Evolutionary conservation across 73 alveolate genomes (phyloP).

Genomic region (Durusdinium trenchii): DNA sequence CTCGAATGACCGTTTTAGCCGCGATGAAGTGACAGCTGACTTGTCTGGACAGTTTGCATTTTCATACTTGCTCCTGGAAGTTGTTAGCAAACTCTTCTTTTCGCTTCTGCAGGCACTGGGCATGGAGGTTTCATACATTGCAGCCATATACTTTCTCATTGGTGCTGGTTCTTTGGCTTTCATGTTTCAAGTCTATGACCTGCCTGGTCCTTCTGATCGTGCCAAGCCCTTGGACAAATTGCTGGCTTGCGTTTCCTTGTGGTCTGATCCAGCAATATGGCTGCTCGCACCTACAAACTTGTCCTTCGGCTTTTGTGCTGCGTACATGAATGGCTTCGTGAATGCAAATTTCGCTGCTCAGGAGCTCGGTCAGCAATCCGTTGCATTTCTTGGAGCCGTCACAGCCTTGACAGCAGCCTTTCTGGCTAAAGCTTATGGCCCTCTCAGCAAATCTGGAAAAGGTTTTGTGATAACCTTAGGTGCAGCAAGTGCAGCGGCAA

Average conservation of each 20-base stretch:
- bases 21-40: slow-evolving; percentile 73
- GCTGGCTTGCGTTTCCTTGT: slow-evolving; percentile 43
- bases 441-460: slow-evolving; percentile 48
- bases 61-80: slow-evolving; percentile 54
- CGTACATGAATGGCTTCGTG: slow-evolving; percentile 90
- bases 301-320: slow-evolving; percentile 84
- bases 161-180: slow-evolving; percentile 32
- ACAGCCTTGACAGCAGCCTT: slow-evolving; percentile 91
- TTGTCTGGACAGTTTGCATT: slow-evolving; percentile 87
- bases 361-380: slow-evolving; percentile 69
- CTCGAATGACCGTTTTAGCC: not conserved
- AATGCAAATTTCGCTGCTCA: slow-evolving; percentile 67
- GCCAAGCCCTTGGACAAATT: slow-evolving; percentile 72
- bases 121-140: slow-evolving; percentile 43
- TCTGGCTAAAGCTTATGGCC: slow-evolving; percentile 74
- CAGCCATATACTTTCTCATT: slow-evolving; percentile 12
- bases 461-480: slow-evolving; percentile 40
- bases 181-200: slow-evolving; percentile 44
- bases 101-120: slow-evolving; percentile 62
- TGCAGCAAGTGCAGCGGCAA: slow-evolving; percentile 51
- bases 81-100: slow-evolving; percentile 63
- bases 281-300: slow-evolving; percentile 82
- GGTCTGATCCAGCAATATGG: slow-evolving; percentile 92
- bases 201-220: not conserved
- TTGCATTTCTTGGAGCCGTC: slow-evolving; percentile 82